Conservation (phyloP, 768 basidiomycete genomes). For the Termitomyces sp. region DNA sequence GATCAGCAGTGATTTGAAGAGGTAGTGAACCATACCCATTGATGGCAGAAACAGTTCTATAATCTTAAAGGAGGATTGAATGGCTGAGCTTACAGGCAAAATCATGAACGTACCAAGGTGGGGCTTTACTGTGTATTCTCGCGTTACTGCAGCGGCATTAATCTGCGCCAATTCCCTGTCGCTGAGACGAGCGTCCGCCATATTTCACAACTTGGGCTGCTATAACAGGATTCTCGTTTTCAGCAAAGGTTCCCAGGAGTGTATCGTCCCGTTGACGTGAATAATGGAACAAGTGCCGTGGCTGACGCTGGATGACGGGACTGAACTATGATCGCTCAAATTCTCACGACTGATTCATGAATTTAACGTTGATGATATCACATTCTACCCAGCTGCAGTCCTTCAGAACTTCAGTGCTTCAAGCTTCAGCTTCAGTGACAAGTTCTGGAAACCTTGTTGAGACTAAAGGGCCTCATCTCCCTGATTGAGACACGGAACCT, state of each 20-base stretch:
- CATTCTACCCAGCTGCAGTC: no score
- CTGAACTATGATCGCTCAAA: not conserved
- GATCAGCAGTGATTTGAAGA: conserved; percentile 8
- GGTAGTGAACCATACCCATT: conserved; percentile 56
- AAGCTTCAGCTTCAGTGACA: no score
- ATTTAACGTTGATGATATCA: not conserved
- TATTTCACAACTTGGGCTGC: conserved; percentile 13
- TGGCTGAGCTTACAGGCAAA: conserved; percentile 8
- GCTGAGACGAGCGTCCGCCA: conserved; percentile 59
- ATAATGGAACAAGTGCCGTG: no score
- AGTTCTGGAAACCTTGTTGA: not conserved
- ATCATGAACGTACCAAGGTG: conserved; percentile 68
- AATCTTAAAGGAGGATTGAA: conserved; percentile 53
- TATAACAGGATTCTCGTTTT: not conserved
- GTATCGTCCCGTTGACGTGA: not conserved
- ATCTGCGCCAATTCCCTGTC: conserved; percentile 74
- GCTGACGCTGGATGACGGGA: not conserved
- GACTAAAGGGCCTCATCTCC: no score
- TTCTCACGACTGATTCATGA: conserved; percentile 13
- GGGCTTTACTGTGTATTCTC: conserved; percentile 84
- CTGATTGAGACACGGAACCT: not conserved
- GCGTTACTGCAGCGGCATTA: conserved; percentile 86
- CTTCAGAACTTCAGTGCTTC: no score
- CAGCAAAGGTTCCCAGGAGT: not conserved
- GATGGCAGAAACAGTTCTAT: conserved; percentile 97